Evolutionary conservation across 441 rosid genomes (phyloP).

Genomic region (Pelargonium myrrhifolium): DNA sequence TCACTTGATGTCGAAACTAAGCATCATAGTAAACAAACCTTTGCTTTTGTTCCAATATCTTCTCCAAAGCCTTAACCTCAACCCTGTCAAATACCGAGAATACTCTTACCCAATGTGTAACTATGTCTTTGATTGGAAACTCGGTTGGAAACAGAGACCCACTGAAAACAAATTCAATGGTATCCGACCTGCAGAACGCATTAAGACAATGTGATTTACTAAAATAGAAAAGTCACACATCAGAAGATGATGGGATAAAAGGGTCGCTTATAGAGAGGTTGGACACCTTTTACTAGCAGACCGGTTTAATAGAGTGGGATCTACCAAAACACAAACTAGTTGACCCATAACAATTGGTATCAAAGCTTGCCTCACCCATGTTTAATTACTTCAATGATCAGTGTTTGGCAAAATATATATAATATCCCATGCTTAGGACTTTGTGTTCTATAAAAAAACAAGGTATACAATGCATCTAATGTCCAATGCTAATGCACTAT

Average conservation of each 20-base stretch:
- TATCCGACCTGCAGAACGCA: slow-evolving; percentile 79
- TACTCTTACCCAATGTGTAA: slow-evolving; percentile 68
- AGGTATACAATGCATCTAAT: neutral
- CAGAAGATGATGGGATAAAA: too few relatives aligned
- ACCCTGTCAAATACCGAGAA: slow-evolving; percentile 79
- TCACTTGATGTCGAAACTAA: slow-evolving; percentile 20
- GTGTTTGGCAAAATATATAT: neutral
- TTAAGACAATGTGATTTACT: slow-evolving; percentile 11
- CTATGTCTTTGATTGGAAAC: slow-evolving; percentile 56
- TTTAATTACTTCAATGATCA: too few relatives aligned
- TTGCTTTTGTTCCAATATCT: slow-evolving; percentile 93
- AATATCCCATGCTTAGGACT: slow-evolving; percentile 1
- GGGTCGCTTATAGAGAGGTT: too few relatives aligned
- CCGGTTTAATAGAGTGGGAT: too few relatives aligned
- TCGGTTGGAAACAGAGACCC: slow-evolving; percentile 64
- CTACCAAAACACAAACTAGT: too few relatives aligned
- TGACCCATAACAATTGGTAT: too few relatives aligned
- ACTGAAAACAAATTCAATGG: slow-evolving; percentile 68
- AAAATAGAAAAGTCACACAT: too few relatives aligned
- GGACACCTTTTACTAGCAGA: too few relatives aligned
- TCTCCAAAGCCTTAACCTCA: slow-evolving; percentile 90
- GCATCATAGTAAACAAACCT: slow-evolving; percentile 44
- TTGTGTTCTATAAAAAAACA: neutral
- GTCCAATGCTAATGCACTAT: neutral
- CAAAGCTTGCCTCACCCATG: too few relatives aligned